Evolutionary conservation across 1,139 yeast species (phyloP).

Genomic region (Pichia kudriavzevii): DNA sequence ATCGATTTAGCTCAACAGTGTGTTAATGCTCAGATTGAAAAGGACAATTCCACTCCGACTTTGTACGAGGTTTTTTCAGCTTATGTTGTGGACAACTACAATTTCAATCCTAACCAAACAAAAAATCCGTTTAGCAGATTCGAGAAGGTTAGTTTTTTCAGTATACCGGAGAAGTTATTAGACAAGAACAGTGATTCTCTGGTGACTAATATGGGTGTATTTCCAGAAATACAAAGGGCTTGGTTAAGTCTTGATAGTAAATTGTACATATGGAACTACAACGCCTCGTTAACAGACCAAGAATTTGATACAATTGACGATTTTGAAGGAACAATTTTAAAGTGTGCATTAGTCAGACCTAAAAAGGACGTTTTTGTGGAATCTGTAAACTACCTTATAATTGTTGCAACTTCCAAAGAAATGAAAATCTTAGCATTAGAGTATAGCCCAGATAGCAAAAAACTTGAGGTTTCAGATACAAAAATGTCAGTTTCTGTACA

Average conservation of each 20-base stretch:
- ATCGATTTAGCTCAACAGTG: conserved; percentile 25
- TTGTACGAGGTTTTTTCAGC: conserved; percentile 26
- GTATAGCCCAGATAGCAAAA: conserved; percentile 32
- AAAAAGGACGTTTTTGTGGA: conserved; percentile 74
- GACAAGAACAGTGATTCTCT: conserved; percentile 45
- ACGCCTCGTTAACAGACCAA: conserved; percentile 43
- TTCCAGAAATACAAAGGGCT: conserved; percentile 72
- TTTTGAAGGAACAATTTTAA: conserved; percentile 66
- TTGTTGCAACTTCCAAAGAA: conserved; percentile 76
- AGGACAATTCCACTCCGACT: conserved; percentile 27
- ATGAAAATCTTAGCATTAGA: conserved; percentile 73
- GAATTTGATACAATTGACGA: conserved; percentile 81
- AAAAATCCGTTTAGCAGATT: conserved; percentile 55
- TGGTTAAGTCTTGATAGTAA: conserved; percentile 87
- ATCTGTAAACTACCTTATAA: conserved; percentile 60
- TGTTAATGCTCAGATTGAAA: conserved; percentile 25
- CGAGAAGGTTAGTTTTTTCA: conserved; percentile 58
- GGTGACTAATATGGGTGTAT: conserved; percentile 72
- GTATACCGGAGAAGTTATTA: conserved; percentile 76
- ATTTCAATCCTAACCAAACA: conserved; percentile 23
- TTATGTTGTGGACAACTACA: conserved; percentile 29
- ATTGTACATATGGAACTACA: conserved; percentile 77
- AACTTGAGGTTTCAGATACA: conserved; percentile 71
- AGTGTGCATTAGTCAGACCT: conserved; percentile 73
- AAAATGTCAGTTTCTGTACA: conserved; percentile 73